Base-by-base conservation (phyloP, 108 stramenopile genomes). In the Mediolabrus comicus region DNA sequence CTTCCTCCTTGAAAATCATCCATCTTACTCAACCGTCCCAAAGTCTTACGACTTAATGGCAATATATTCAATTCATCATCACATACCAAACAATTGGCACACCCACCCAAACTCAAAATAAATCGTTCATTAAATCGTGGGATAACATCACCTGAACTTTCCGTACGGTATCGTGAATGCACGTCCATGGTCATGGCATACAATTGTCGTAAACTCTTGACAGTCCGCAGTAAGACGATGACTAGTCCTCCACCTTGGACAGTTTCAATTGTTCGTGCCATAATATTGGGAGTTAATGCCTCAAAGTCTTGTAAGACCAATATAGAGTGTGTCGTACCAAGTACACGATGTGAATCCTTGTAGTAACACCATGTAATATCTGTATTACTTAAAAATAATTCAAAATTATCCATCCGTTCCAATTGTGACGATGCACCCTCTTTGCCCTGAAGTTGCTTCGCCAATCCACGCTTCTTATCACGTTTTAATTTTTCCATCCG, bases 71-170 rank as follows among this genome's bases (percentile, higher is more conserved):
- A 78, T 79, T 99, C 99, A 62, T 99, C 99, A 72, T 99, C 99
- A 59, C 97, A 90, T 3, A 98, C 97, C 35, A 99, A 77, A 69
- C 97, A 97, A 68, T 86, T 88, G 25, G 59, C 62, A 75, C 97
- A 98, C 39, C 93, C 84, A 0, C 83, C 95, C 33, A 99, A 69
- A 33, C 91, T 92, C 41, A 99, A 75, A 67, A 99, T 95, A 68
- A 99, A 99, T 33, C 99, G 94, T 83, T 99, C 99, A 80, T 99
- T 99, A 86, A 99, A 99, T 12, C 99, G 71, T 26, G 98, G 97
- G 12, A 96, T 90, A 10, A 97, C 69, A 69, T 96, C 94, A 1
- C 79, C 94, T 13, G 88, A 65, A 22, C 91, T 82, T 38, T 95
- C 95, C 39, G 98, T 98, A 17, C 98, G 89, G 67, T 98, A 98